Evolutionary conservation across 129 eudicot genomes (phyloP).

Genomic region (Lonicera japonica): DNA sequence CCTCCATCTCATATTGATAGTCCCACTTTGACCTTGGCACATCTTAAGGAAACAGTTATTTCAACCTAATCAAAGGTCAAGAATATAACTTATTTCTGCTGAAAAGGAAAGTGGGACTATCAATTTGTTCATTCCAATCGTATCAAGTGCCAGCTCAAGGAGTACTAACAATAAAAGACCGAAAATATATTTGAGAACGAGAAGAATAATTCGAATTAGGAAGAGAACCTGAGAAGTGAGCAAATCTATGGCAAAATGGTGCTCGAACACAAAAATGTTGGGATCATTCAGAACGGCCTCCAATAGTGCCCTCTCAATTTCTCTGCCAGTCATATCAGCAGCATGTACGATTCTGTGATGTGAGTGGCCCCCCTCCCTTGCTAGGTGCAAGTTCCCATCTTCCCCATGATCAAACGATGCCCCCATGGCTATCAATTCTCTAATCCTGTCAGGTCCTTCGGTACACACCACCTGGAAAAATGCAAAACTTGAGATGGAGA

Average conservation of each 20-base stretch:
- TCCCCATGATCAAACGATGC: conserved; percentile 99
- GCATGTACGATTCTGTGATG: conserved; percentile 94
- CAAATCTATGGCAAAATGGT: conserved; percentile 93
- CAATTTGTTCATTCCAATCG: too few species aligned
- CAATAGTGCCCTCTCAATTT: conserved; percentile 85
- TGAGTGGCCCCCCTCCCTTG: conserved; percentile 99
- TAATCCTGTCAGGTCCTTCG: conserved; percentile 96
- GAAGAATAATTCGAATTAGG: neutral
- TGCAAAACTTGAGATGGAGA: conserved; percentile 14
- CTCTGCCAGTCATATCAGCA: conserved; percentile 98
- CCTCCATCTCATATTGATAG: too few species aligned
- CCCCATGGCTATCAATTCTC: conserved; percentile 95
- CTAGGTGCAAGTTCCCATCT: conserved; percentile 95
- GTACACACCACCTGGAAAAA: conserved; percentile 86
- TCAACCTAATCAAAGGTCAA: too few species aligned
- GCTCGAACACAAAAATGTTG: conserved; percentile 75
- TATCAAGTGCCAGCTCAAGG: too few species aligned
- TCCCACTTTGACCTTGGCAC: too few species aligned
- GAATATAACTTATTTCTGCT: too few species aligned
- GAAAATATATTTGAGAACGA: neutral
- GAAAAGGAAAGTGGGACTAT: too few species aligned
- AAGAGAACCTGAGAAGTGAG: conserved; percentile 84
- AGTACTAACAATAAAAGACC: too few species aligned
- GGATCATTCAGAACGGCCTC: conserved; percentile 77
- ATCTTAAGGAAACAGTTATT: too few species aligned